Evolutionary conservation across 2,329 filamentous ascomycete species (phyloP), one percentile per base, ranked within the genome.

Genomic region (Eurotiales sp.): DNA sequence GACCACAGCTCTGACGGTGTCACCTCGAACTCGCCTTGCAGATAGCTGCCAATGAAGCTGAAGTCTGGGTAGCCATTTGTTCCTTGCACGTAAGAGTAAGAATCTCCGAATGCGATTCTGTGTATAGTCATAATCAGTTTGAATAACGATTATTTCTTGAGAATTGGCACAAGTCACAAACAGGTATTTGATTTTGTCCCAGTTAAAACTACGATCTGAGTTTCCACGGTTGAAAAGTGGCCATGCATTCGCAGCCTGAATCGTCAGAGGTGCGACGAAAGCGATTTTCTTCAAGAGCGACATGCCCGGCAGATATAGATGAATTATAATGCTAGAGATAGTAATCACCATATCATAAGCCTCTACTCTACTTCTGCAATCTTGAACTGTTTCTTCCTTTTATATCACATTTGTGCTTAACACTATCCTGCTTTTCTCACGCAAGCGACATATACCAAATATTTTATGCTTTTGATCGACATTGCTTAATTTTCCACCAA

Each of bases 21-120:
- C 57, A 74, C 81, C 22, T 69, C 63, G 27, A 74, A 70, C 51
- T 78, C 66, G 7, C 41, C 41, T 23, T 41, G 48, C n/a, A 76
- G 64, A 42, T 70, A 67, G 55, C 78, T 75, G n/a, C 77, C 77
- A 41, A 82, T 80, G 63, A 80, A 82, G 50, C 73, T 78, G 57
- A 69, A 80, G 53, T 79, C 77, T 48, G 72, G 64, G 27, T 66
- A 72, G 3, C 78, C 78, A n/a, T 70, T 61, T 0, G 74, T 76
- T 8, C 79, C 79, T 66, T 81, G 77, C 0, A 80, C 70, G 50
- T 72, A 82, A 1, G 77, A 65, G 21, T 66, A 67, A 6, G 64
- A 67, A 46, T 67, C 64, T 15, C 64, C 65, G 36, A 65, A 65
- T 45, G 64, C 59, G 17, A 66, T 55, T 11, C 63, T 64, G 39